Conservation (phyloP, 768 basidiomycete species). For the Termitomyces sp. region DNA sequence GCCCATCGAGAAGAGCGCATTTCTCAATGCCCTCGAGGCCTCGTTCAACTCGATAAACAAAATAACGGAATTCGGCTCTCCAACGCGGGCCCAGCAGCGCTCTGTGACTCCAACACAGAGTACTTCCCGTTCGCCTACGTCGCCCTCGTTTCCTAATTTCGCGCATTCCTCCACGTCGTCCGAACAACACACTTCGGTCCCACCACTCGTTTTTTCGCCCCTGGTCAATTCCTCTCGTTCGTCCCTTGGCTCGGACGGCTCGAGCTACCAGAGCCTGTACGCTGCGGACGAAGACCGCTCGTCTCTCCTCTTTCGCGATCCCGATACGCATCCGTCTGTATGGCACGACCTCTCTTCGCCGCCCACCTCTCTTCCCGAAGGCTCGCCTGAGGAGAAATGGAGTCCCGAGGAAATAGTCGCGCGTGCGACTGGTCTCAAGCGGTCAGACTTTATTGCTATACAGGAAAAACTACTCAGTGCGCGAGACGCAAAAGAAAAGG, state of each 20-base stretch:
- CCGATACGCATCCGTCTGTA: constrained; percentile 40
- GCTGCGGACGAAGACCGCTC: constrained; percentile 49
- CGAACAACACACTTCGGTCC: constrained; percentile 45
- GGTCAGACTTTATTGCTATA: constrained; percentile 62
- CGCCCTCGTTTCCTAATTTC: constrained; percentile 41
- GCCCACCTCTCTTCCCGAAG: constrained; percentile 40
- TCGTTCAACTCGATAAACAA: constrained; percentile 15
- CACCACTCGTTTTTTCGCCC: constrained; percentile 63
- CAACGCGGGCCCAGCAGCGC: constrained; percentile 33
- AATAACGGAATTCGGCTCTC: constrained; percentile 41
- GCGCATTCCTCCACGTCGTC: constrained; percentile 41
- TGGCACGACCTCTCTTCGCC: constrained; percentile 62
- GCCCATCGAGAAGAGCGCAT: constrained; percentile 37
- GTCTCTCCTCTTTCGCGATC: constrained; percentile 47
- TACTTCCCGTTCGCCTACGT: constrained; percentile 45
- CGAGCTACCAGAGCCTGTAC: constrained; percentile 83
- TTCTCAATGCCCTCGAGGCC: constrained; percentile 24
- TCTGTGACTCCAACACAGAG: constrained; percentile 68
- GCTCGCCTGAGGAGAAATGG: constrained; percentile 46
- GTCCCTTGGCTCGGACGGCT: constrained; percentile 75
- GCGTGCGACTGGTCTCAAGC: constrained; percentile 62
- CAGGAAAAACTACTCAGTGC: constrained; percentile 73
- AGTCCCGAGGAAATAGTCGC: constrained; percentile 65
- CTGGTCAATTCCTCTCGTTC: constrained; percentile 72
- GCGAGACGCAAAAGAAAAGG: constrained; percentile 49